Base-by-base conservation (phyloP, 2,329 filamentous ascomycete genomes). In the Dryadomyces sulphureus region DNA sequence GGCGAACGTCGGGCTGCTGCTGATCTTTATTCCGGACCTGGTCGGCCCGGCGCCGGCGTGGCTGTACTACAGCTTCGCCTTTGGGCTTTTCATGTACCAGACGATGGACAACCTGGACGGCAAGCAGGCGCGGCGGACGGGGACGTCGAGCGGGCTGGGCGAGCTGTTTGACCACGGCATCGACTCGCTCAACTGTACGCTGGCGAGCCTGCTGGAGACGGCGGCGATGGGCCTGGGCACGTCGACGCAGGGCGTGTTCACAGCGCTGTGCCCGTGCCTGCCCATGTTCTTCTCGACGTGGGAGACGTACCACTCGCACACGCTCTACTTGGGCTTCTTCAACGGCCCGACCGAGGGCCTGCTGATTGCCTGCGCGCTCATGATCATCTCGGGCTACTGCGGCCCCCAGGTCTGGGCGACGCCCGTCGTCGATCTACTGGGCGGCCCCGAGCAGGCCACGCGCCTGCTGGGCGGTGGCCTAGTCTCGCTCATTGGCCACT, bases 221-320 rank as follows among this genome's bases (percentile, higher is more conserved):
- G 90, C 86, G 16, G 89, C 90, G 45, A 92, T 98, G 82, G 90
- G 85, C 22, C 74, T 94, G 44, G 92, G 92, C 36, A 78, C 84
- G 4, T 86, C 84, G 17, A 81, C 79, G 52, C 78, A 86, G 19
- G 92, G 92, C 53, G 82, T 92, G 48, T 93, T 94, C 61, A 96
- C 92, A 1, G 88, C 89, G 2, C 69, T 98, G 38, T 79, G 90
- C 50, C 92, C 92, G 1, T 93, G 88, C 55, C 68, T 98, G 39
- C 86, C 92, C 49, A 98, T 98, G 92, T 98, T 94, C 71, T 95
- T 98, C 67, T 95, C 90, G 3, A 98, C 92, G 2, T 98, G 92
- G 92, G 92, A 98, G 66, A 98, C 92, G 1, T 98, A 95, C 62
- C 92, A 98, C 65, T 95, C 92, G 5, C 92, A 98, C 62, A 96